Base-by-base conservation (phyloP, 164 flowering plant genomes). In the Berberis vulgaris region DNA sequence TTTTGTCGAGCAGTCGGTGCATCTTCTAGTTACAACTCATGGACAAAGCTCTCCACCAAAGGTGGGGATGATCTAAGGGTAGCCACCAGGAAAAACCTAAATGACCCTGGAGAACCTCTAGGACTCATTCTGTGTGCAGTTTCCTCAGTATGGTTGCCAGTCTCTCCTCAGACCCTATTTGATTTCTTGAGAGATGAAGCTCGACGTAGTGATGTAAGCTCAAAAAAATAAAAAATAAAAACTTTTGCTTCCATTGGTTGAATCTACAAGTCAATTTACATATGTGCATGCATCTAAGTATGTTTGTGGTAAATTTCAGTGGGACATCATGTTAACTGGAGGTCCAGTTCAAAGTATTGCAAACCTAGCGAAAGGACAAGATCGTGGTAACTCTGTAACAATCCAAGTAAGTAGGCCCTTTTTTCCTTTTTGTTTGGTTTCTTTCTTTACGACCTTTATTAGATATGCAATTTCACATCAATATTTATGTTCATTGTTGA, bases 91-190 rank as follows among this genome's bases (percentile, higher is more conserved):
- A 95, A 86, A 71, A 91, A 95, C 77, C 62, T 89, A 62, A 86
- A 85, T 60, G 94, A 95, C 57, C 94, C 96, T 1, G 91, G 87
- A 55, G 97, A 91, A 64, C 99, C 97, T 56, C 73, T 72, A n/a
- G 99, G 98, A 41, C 68, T 85, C 60, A 89, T 95, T 49, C 56
- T 95, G 49, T 88, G 91, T 68, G 98, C 97, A 38, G 92, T 81
- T 71, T 83, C 96, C 11, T 89, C 98, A 12, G 82, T 89, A 0
- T 91, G 97, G 91, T 65, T 95, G 69, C 95, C 99, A 9, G 84
- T 88, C 40, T 72, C 91, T 65, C 85, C 93, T 38, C 67, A 73
- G 49, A 67, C 74, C 43, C 69, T 95, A 4, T 89, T 91, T 53
- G 92, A 89, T 70, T 91, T 89, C 81, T 69, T 95, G 38, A 77